phyloP scores from a whole-genome alignment of 2,329 filamentous ascomycete genomes.

The Tolypocladium guangdongense region DNA sequence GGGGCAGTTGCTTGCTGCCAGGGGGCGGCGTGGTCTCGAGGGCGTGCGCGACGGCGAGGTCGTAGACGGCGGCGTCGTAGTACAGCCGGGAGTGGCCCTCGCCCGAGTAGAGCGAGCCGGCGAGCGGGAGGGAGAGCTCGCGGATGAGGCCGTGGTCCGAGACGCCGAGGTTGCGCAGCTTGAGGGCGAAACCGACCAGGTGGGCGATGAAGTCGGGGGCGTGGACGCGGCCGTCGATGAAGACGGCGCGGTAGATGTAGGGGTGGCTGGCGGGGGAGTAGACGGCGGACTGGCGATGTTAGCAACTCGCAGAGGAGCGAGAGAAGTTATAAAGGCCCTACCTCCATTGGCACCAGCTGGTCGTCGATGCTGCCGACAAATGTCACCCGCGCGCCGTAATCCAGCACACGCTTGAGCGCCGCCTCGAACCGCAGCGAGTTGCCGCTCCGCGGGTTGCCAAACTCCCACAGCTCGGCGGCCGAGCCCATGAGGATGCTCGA shows the following conservation, averaged over 20 bases:
- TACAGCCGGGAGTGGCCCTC: conserved; percentile 92
- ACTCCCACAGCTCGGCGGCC: conserved; percentile 91
- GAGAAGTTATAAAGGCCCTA: conserved; percentile 32
- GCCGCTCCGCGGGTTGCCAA: conserved; percentile 68
- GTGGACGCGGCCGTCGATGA: conserved; percentile 86
- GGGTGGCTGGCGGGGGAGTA: conserved; percentile 81
- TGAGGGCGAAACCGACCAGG: conserved; percentile 84
- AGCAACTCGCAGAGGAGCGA: too few species aligned
- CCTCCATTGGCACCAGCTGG: conserved; percentile 87
- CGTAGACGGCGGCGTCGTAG: conserved; percentile 78
- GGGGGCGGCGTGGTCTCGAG: conserved; percentile 51
- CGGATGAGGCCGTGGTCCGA: conserved; percentile 88
- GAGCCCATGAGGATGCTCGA: conserved; percentile 81
- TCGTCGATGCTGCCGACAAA: conserved; percentile 95
- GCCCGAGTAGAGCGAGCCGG: conserved; percentile 81
- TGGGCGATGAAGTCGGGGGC: conserved; percentile 90
- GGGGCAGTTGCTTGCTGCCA: background rate
- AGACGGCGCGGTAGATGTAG: conserved; percentile 90
- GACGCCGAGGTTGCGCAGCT: conserved; percentile 85
- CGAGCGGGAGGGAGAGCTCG: conserved; percentile 78
- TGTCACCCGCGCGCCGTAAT: conserved; percentile 71
- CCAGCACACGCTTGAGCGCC: conserved; percentile 62
- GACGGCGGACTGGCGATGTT: conserved; percentile 56
- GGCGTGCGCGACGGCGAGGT: conserved; percentile 61
- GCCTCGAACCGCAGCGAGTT: conserved; percentile 74